Evolutionary conservation across 2,329 filamentous ascomycete species (phyloP).

Genomic region (Magnaporthiopsis incrustans): DNA sequence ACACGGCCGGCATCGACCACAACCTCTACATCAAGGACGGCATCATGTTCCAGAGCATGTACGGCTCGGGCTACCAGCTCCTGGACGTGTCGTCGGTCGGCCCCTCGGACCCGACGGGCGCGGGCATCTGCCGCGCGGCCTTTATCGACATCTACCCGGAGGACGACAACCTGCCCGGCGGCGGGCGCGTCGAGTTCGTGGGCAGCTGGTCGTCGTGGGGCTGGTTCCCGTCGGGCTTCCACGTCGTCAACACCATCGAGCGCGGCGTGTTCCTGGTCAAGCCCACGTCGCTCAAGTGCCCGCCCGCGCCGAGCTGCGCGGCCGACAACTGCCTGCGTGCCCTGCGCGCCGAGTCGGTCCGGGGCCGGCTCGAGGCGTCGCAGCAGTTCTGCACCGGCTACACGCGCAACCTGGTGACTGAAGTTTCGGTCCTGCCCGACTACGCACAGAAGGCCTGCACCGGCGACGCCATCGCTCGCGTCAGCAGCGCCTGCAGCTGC

Average conservation of each 20-base stretch:
- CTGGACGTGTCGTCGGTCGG: constrained; percentile 23
- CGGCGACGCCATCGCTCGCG: constrained; percentile 12
- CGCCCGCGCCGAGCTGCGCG: neutral
- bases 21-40: constrained; percentile 35
- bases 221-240: constrained; percentile 27
- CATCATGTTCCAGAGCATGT: constrained; percentile 36
- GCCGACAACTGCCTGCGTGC: constrained; percentile 28
- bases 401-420: constrained; percentile 6
- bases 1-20: constrained; percentile 31
- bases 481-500: constrained; percentile 18
- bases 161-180: constrained; percentile 31
- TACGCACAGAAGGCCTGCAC: constrained; percentile 12
- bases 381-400: constrained; percentile 22
- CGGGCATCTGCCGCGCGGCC: constrained; percentile 31
- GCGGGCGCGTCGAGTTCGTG: constrained; percentile 26
- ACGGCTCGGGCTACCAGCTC: constrained; percentile 31
- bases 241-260: constrained; percentile 42
- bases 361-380: constrained; percentile 21
- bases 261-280: constrained; percentile 30
- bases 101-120: constrained; percentile 27
- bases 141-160: constrained; percentile 41
- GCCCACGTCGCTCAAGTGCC: constrained; percentile 10
- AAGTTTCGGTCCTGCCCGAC: neutral
- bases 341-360: constrained; percentile 21
- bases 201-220: constrained; percentile 37